A percentile compares a stretch with the other conserved stretches of the same genome.
These are phyloP conservation scores for Erythrophleum ivorense DNA, from an alignment of 331 rosid species.

Conservation along the genomic window DNA sequence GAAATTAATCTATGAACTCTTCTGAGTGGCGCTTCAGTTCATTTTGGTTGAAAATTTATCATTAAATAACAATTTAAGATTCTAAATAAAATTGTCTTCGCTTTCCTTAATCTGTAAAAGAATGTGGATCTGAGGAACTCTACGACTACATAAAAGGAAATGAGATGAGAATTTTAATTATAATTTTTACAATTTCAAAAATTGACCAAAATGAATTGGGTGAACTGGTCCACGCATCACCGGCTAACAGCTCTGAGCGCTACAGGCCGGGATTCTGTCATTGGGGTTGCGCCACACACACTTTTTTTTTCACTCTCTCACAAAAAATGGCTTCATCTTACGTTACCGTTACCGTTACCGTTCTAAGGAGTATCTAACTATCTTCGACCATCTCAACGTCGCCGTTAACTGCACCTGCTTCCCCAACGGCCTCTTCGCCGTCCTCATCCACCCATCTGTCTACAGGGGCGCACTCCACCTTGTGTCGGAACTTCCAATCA, in stretches of 20 bases:
- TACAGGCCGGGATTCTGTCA: neutral
- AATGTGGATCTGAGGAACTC: neutral
- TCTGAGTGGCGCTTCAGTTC: neutral
- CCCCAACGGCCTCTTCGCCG: slow-evolving; percentile 54
- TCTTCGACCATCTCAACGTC: slow-evolving; percentile 46
- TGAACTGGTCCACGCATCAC: slow-evolving; percentile 10
- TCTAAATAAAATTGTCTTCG: neutral
- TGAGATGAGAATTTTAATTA: neutral
- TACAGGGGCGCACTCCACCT: slow-evolving; percentile 69
- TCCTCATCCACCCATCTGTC: slow-evolving; percentile 72
- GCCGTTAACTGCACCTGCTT: slow-evolving; percentile 44
- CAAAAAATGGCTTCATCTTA: slow-evolving; percentile 41
- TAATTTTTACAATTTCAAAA: slow-evolving; percentile 23
- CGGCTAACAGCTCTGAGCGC: neutral
- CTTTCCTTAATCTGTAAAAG: neutral
- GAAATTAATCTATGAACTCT: neutral
- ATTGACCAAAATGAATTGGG: slow-evolving; percentile 17
- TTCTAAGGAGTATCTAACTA: slow-evolving; percentile 33
- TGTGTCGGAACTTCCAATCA: slow-evolving; percentile 91
- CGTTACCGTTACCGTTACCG: neutral
- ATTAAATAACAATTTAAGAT: neutral
- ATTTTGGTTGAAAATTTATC: neutral
- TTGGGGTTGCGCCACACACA: neutral
- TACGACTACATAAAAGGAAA: no score
- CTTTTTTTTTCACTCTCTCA: neutral